Evolutionary conservation across 345 rosid species (phyloP), one percentile per base, ranked within the genome.

Genomic region (Sisymbrium irio): DNA sequence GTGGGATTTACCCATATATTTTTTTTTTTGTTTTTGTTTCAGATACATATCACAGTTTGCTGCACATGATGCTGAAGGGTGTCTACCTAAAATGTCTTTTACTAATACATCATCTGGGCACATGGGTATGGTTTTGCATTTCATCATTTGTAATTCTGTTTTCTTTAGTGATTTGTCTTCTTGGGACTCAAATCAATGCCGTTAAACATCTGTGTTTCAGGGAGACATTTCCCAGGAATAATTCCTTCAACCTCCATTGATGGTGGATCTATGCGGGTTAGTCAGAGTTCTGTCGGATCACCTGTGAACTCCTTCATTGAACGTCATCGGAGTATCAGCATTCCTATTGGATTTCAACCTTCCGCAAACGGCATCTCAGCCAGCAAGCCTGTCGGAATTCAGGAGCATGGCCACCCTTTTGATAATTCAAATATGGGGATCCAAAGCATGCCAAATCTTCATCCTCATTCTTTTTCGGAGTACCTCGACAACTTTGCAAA

Each of bases 381-480:
- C 64, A 83, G 88, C 83, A 87, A 75, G 67, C 88, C 83, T 64
- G 54, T 78, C 72, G 85, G 87, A 62, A 71, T 85, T 77, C 79
- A 69, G 70, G 89, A 85, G 75, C 82, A 84, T 72, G 83, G 77
- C 67, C 78, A 74, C 51, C 59, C 82, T 37, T 70, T 67, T 68
- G 91, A 85, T 76, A 91, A 85, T 55, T 42, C 84, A 64, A 84
- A 80, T 75, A 80, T 79, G 76, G 86, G 82, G 70, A 79, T 69
- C 60, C 92, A 79, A 69, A 76, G 82, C 70, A 14, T 82, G 47
- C 85, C 82, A 35, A 82, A 74, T 79, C 82, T 90, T 69, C 89
- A 85, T 83, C 91, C 89, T 73, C 89, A 79, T 83, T 88, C 98
- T 33, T 78, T 90, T 19, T 89, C 97, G 0, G 96, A 96, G 57